Evolutionary conservation across 2,329 filamentous ascomycete species (phyloP), one percentile per base, ranked within the genome.

Genomic region (Sporothrix brasiliensis): DNA sequence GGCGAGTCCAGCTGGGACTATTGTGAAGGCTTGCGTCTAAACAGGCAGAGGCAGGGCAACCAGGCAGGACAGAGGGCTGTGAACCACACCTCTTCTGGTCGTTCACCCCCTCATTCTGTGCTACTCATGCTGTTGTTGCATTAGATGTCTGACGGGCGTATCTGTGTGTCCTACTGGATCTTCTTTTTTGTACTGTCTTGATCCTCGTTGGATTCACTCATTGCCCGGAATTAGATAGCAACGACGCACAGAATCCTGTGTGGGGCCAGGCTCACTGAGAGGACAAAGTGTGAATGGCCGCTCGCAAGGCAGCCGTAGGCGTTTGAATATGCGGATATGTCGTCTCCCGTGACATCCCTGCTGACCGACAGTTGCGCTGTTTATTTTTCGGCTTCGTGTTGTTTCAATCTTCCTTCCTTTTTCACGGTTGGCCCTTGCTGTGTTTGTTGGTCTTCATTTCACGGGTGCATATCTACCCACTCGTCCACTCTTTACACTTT

Each of bases 241-340:
- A 61, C 44, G 56, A 61, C 34, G 56, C n/a, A 39, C 34, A 61
- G 21, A 34, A 34, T 34, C 34, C 34, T 7, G 41, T 44, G 41
- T 44, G 14, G 41, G 41, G 41, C 41, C 24, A 54, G 52, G 53
- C 53, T 30, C 24, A 30, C 53, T 30, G 19, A 19, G n/a, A 61
- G 56, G 11, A 16, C 53, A 61, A 21, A 21, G 19, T 27, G 58
- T 44, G 39, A 16, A n/a, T 47, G 58, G 27, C 30, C 30, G 30
- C 65, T 47, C 53, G 41, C 53, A 68, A 68, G 67, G 67, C 67
- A 68, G 27, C 50, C 52, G 44, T 52, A 16, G 58, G n/a, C 39
- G 30, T 41, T 60, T 41, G 19, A 16, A 16, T 21, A 21, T 44
- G 34, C 24, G 44, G 24, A 16, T 7, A 49, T 19, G n/a, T 58